Evolutionary conservation across 805 yeast genomes (phyloP).

Genomic region (Hanseniaspora thailandica): DNA sequence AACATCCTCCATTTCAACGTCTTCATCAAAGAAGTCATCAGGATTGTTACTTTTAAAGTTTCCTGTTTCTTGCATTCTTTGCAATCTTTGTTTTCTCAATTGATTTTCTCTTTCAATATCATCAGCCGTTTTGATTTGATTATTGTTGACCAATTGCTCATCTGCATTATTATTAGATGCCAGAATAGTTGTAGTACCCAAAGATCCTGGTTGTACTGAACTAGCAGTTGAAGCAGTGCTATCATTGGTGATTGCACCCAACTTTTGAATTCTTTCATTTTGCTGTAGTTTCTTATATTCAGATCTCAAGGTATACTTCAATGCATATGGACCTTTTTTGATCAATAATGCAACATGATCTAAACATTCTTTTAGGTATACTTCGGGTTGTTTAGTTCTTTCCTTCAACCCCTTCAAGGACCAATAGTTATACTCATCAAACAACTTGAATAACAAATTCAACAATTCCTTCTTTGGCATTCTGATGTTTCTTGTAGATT

Average conservation of each 20-base stretch:
- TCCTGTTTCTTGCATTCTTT: slow-evolving; percentile 64
- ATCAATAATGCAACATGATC: slow-evolving; percentile 82
- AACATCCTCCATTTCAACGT: slow-evolving; percentile 66
- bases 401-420: slow-evolving; percentile 86
- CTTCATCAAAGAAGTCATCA: slow-evolving; percentile 57
- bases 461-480: slow-evolving; percentile 86
- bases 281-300: slow-evolving; percentile 75
- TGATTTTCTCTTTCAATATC: slow-evolving; percentile 10
- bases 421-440: slow-evolving; percentile 96
- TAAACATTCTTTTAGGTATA: slow-evolving; percentile 76
- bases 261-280: slow-evolving; percentile 57
- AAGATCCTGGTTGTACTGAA: neutral
- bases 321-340: slow-evolving; percentile 91
- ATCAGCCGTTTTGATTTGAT: slow-evolving; percentile 6
- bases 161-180: neutral
- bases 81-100: slow-evolving; percentile 50
- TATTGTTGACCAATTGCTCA: slow-evolving; percentile 14
- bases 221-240: slow-evolving; percentile 19
- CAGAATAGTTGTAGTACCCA: slow-evolving; percentile 14
- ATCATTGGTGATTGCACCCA: slow-evolving; percentile 37
- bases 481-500: slow-evolving; percentile 69
- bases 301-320: slow-evolving; percentile 78
- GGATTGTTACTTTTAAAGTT: slow-evolving; percentile 26
- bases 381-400: slow-evolving; percentile 90
- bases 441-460: slow-evolving; percentile 75